Evolutionary conservation across 2,329 filamentous ascomycete genomes (phyloP).

Genomic region (Tolypocladium inflatum): DNA sequence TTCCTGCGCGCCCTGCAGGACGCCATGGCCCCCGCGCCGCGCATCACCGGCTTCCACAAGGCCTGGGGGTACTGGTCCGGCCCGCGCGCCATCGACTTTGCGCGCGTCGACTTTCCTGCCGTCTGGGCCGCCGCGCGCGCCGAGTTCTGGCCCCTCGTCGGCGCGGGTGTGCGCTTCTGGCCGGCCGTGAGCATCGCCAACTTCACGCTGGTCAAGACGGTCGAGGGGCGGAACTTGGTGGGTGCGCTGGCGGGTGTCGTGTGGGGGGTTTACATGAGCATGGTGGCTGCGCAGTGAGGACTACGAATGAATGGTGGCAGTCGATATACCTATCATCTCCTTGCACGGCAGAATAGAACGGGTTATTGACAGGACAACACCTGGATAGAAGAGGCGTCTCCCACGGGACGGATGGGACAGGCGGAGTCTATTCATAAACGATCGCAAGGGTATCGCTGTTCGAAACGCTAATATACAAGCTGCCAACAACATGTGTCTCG

Average conservation of each 20-base stretch:
- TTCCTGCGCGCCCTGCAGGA: constrained; percentile 48
- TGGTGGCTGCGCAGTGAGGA: constrained; percentile 35
- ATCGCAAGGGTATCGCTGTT: not conserved
- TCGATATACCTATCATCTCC: no score
- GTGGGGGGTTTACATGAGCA: constrained; percentile 69
- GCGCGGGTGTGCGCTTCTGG: constrained; percentile 62
- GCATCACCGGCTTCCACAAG: constrained; percentile 24
- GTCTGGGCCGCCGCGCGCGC: constrained; percentile 33
- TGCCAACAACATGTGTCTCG: not conserved
- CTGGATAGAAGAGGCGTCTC: not conserved
- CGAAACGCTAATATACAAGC: not conserved
- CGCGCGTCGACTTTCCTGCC: constrained; percentile 31
- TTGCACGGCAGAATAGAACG: no score
- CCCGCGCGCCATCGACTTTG: constrained; percentile 32
- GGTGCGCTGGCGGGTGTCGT: constrained; percentile 62
- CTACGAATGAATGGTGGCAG: not conserved
- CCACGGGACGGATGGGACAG: no score
- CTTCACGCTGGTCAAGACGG: constrained; percentile 59
- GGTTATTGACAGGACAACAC: not conserved
- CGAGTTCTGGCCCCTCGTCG: constrained; percentile 56
- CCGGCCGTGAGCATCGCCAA: constrained; percentile 60
- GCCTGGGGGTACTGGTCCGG: constrained; percentile 24
- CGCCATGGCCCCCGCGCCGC: constrained; percentile 34
- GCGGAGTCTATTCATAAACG: not conserved
- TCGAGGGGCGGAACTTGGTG: constrained; percentile 60